Conservation (phyloP, 768 basidiomycete species). For the Hysterangium stoloniferum region DNA sequence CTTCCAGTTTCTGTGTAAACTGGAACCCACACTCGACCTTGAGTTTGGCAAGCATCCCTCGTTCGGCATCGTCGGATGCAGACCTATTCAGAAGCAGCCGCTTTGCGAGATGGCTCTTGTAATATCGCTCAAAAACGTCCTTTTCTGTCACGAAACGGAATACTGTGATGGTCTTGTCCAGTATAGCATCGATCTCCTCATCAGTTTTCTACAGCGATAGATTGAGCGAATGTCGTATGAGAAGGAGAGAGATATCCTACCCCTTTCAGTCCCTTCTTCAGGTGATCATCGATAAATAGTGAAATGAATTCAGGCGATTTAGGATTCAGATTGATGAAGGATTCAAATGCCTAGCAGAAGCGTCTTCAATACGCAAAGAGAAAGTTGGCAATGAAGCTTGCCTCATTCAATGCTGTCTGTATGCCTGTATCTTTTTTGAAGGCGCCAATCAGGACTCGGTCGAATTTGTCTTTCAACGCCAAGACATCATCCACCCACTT, state of each 20-base stretch:
- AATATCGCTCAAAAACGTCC: constrained; percentile 96
- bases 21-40: constrained; percentile 95
- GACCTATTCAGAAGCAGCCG: constrained; percentile 82
- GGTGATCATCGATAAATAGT: constrained; percentile 92
- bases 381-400: constrained; percentile 26
- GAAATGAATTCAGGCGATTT: constrained; percentile 93
- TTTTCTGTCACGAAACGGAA: constrained; percentile 94
- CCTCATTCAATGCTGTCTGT: constrained; percentile 81
- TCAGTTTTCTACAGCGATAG: constrained; percentile 74
- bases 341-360: constrained; percentile 70
- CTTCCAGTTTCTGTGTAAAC: constrained; percentile 96
- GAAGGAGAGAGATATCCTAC: constrained; percentile 39
- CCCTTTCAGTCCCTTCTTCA: constrained; percentile 90
- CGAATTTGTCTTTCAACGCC: constrained; percentile 87
- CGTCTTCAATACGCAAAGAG: background rate
- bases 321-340: constrained; percentile 82
- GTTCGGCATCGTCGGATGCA: constrained; percentile 95
- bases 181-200: constrained; percentile 74
- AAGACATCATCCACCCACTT: constrained; percentile 93
- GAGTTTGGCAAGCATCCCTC: constrained; percentile 93
- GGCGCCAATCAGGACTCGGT: constrained; percentile 59
- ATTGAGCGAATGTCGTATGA: constrained; percentile 7
- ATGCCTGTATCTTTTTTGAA: constrained; percentile 69
- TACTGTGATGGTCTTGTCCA: constrained; percentile 94
- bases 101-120: constrained; percentile 92